A percentile compares a stretch with the other conserved stretches of the same genome.
These are phyloP conservation scores for Saccharomyces kudriavzevii DNA, from an alignment of 805 yeast genomes.

Conservation along the genomic window DNA sequence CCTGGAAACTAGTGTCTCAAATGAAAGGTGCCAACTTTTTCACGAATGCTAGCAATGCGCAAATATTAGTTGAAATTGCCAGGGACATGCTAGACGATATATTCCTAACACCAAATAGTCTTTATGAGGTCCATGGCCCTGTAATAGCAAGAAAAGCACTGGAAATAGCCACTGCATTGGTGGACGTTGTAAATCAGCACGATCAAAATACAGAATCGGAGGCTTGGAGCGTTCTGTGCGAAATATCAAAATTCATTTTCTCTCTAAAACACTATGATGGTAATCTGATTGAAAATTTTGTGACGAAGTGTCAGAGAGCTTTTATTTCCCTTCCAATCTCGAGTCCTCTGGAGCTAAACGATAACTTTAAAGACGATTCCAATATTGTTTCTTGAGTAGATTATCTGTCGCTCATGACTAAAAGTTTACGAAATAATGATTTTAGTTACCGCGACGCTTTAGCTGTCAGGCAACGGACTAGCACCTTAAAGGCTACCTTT, in stretches of 20 bases:
- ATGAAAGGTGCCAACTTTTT: not conserved
- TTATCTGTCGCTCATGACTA: too few relatives aligned
- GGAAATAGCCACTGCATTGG: not conserved
- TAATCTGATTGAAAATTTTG: not conserved
- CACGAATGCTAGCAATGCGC: not conserved
- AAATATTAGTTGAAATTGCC: not conserved
- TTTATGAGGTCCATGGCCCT: not conserved
- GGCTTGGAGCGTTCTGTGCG: not conserved
- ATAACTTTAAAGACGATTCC: not conserved
- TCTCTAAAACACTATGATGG: not conserved
- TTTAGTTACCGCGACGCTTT: too few relatives aligned
- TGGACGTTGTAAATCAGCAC: not conserved
- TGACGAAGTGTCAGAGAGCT: not conserved
- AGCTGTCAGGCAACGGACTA: too few relatives aligned
- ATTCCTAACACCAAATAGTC: not conserved
- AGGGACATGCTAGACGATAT: not conserved
- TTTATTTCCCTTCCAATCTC: not conserved
- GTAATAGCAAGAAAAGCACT: not conserved
- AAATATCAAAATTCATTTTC: not conserved
- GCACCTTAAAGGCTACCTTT: too few relatives aligned
- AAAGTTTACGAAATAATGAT: too few relatives aligned
- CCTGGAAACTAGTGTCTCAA: not conserved
- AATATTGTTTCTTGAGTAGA: not conserved
- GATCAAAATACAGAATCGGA: not conserved
- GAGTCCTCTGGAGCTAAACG: not conserved